Evolutionary conservation across 257 asterid species (phyloP), one percentile per base, ranked within the genome.

Genomic region (Plectranthus barbatus): DNA sequence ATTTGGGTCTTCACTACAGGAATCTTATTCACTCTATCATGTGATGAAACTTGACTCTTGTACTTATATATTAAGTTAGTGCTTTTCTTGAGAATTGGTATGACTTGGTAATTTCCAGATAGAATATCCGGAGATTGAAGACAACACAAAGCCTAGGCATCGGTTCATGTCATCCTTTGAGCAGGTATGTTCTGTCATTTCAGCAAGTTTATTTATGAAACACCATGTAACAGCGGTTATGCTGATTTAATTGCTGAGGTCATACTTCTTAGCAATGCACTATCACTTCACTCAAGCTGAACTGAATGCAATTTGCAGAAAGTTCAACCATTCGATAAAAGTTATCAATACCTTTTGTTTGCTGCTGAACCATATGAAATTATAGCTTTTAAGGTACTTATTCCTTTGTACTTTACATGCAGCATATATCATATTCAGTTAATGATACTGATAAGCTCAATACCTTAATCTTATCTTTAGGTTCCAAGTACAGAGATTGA

Each of bases 51-150:
- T 47, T 49, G 23, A 62, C 19, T 56, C 44, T n/a, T 45, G 14
- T 42, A 17, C 39, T 36, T 53, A 4, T 41, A 36, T 51, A 62
- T 55, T 29, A 36, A 23, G 21, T 7, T 44, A 37, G 40, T 49
- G 23, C 33, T 21, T 7, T 41, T 48, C 57, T 56, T 40, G 31
- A 24, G 51, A 21, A 48, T 58, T 21, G 56, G 23, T 54, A n/a
- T 60, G 48, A 52, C 19, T 62, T 66, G 68, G 54, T 65, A 34
- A 58, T 42, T 19, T 56, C 58, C 86, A 88, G 99, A 93, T 93
- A 76, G 99, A 93, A 76, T 93, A 93, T 74, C 99, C 97, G 20
- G 99, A 93, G 75, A 93, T 93, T 69, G 99, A 93, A 75, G 97
- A 90, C 80, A 90, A 82, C 74, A 76, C 91, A 12, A 93, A 87